Percentiles rank a stretch among this genome's conserved stretches.
Evolutionary conservation across 176 grass and related monocot species (phyloP).

Genomic region (Elaeis guineensis): DNA sequence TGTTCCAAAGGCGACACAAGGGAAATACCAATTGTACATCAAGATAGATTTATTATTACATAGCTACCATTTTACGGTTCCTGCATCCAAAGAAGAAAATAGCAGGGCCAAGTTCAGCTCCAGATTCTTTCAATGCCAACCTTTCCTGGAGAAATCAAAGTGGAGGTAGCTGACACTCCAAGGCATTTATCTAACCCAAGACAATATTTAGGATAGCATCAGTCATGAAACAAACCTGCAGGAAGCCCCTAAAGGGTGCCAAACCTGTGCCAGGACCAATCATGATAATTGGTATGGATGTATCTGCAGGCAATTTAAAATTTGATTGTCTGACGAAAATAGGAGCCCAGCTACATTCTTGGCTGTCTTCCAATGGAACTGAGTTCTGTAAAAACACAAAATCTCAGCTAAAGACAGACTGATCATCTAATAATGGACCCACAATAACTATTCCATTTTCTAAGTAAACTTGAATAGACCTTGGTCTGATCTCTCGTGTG

Average conservation of each 20-base stretch:
- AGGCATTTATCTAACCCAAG: too few species aligned
- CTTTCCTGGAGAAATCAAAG: conserved; percentile 52
- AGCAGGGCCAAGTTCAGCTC: conserved; percentile 54
- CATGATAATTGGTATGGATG: conserved; percentile 77
- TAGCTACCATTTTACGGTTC: conserved; percentile 65
- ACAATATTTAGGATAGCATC: neutral
- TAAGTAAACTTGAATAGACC: too few species aligned
- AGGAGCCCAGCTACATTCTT: conserved; percentile 93
- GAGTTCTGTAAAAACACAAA: conserved; percentile 45
- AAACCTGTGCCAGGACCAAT: conserved; percentile 95
- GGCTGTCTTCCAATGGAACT: conserved; percentile 61
- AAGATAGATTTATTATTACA: neutral
- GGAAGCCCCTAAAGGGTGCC: conserved; percentile 93
- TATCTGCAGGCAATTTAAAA: conserved; percentile 74
- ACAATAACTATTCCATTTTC: too few species aligned
- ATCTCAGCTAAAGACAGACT: too few species aligned
- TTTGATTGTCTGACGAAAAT: conserved; percentile 89
- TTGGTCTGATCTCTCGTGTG: too few species aligned
- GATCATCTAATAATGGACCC: too few species aligned
- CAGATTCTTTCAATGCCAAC: conserved; percentile 62
- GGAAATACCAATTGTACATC: neutral
- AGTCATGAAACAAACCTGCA: conserved; percentile 64
- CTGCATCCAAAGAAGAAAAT: conserved; percentile 93
- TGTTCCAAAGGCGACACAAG: neutral
- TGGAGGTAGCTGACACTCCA: neutral